Conservation (phyloP, 2,329 filamentous ascomycete genomes). For the Huntiella abstrusa region DNA sequence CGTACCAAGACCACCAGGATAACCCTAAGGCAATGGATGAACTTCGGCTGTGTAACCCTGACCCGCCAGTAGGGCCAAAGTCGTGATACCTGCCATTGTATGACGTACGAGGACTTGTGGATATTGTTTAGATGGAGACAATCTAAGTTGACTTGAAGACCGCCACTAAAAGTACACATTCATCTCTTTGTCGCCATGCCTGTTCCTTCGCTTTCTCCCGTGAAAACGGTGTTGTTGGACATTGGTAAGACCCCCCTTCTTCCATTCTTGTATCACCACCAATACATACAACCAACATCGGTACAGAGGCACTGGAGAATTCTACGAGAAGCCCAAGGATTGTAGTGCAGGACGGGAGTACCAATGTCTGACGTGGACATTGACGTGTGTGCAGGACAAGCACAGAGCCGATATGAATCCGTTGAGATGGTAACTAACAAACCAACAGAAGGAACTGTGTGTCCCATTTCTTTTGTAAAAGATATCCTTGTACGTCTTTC, state of each 20-base stretch:
- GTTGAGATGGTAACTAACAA: too few relatives aligned
- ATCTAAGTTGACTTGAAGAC: not conserved
- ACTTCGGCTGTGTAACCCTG: constrained; percentile 1
- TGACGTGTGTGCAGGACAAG: constrained; percentile 1
- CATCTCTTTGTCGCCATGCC: not conserved
- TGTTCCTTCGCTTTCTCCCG: constrained; percentile 7
- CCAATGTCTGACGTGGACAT: constrained; percentile 1
- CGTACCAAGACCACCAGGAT: not conserved
- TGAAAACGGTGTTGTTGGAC: constrained; percentile 35
- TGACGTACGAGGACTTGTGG: not conserved
- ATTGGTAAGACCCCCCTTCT: constrained; percentile 29
- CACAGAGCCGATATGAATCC: too few relatives aligned
- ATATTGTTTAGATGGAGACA: not conserved
- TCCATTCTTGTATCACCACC: too few relatives aligned
- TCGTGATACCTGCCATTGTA: not conserved
- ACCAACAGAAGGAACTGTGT: constrained; percentile 55
- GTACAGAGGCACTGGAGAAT: too few relatives aligned
- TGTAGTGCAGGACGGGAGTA: too few relatives aligned
- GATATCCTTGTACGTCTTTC: constrained; percentile 51
- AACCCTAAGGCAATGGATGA: constrained; percentile 2
- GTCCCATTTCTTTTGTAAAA: constrained; percentile 70
- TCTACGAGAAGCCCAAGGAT: too few relatives aligned
- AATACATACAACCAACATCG: too few relatives aligned
- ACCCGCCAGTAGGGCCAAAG: not conserved
- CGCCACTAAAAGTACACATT: not conserved